Evolutionary conservation across 2,329 filamentous ascomycete species (phyloP), one percentile per base, ranked within the genome.

Genomic region (Penicillium griseofulvum): DNA sequence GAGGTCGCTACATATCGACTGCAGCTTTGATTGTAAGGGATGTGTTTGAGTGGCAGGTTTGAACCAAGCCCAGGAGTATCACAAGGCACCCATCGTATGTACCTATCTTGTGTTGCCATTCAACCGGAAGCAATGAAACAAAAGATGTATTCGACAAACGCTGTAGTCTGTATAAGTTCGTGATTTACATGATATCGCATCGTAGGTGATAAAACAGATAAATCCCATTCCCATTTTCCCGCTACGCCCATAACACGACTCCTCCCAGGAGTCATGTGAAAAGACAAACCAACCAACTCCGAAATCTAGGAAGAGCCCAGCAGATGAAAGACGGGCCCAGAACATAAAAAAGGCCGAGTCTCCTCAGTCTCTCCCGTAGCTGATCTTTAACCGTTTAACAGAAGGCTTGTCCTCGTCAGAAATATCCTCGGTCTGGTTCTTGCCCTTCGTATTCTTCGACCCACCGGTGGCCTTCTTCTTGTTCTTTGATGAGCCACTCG

Each of bases 1-100:
- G 91, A 96, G 78, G 88, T 96, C 55, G 90, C 87, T 19, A 94
- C 90, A 1, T 94, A 84, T 71, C 84, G 88, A 68, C 76, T 93
- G 64, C 80, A 83, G 65, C 67, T 84, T 60, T 82, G 66, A 63
- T 29, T 8, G 24, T 12, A 5, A n/a, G 14, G 31, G 17, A 38
- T 5, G n/a, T 6, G n/a, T 34, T 26, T 8, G 44, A 48, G 11
- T 28, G 16, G 22, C n/a, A 28, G 22, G n/a, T 8, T 28, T 29
- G 12, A 26, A 6, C 11, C 19, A 33, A 29, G 14, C 10, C 28
- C 4, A 29, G 2, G 26, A 19, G 9, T 12, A 29, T 41, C 8
- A 6, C 26, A 29, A 28, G n/a, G 4, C 22, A 37, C 45, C 22
- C 48, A 24, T 22, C 2, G 12, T 4, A 33, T 33, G 28, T 29